Evolutionary conservation across 1,139 yeast genomes (phyloP).

Genomic region (Zygosaccharomyces pseudobailii): DNA sequence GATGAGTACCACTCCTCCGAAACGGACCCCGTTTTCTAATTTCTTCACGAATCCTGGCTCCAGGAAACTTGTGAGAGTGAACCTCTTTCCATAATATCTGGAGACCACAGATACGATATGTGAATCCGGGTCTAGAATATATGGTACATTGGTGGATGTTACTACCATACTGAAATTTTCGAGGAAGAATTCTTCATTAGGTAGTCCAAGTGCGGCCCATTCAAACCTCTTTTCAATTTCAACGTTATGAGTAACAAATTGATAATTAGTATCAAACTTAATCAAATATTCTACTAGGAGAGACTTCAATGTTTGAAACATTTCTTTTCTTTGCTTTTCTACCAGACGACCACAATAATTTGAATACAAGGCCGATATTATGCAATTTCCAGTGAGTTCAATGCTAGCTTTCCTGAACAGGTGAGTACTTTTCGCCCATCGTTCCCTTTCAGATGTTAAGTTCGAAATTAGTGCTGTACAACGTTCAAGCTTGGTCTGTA

Average conservation of each 20-base stretch:
- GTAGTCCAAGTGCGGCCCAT: constrained; percentile 54
- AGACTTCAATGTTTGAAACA: constrained; percentile 42
- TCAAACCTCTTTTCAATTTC: constrained; percentile 39
- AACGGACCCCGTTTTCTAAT: constrained; percentile 73
- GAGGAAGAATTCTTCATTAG: constrained; percentile 52
- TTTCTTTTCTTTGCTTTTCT: constrained; percentile 43
- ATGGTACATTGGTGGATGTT: constrained; percentile 43
- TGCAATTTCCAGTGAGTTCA: constrained; percentile 57
- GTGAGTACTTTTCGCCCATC: constrained; percentile 65
- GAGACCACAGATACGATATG: constrained; percentile 42
- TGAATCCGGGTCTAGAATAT: constrained; percentile 71
- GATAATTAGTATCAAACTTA: constrained; percentile 38
- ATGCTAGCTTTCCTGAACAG: constrained; percentile 47
- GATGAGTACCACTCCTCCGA: constrained; percentile 72
- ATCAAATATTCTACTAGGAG: constrained; percentile 41
- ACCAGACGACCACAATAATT: constrained; percentile 62
- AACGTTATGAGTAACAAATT: constrained; percentile 39
- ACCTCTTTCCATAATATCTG: constrained; percentile 35
- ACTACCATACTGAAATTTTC: constrained; percentile 60
- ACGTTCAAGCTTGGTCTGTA: constrained; percentile 57
- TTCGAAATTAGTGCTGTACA: constrained; percentile 61
- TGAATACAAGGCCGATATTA: constrained; percentile 57
- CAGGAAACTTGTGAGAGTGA: constrained; percentile 63
- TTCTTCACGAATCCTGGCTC: constrained; percentile 66
- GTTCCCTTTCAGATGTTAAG: constrained; percentile 60